These are phyloP conservation scores for Fistulinella prunicolor DNA, from an alignment of 768 basidiomycete genomes.

Conservation along the genomic window DNA sequence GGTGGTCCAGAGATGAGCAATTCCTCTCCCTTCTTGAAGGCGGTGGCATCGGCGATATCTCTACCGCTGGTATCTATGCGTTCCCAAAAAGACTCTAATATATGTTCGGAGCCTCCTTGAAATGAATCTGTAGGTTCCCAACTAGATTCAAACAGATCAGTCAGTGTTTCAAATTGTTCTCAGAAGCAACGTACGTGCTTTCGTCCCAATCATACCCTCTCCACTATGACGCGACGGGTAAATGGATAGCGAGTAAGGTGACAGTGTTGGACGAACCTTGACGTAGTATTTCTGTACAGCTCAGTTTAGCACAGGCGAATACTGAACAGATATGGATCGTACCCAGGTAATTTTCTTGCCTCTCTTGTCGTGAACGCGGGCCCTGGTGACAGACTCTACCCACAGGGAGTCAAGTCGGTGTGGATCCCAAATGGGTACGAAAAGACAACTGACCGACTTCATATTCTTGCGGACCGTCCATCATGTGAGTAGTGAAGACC, in stretches of 20 bases:
- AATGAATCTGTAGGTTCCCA: constrained; percentile 72
- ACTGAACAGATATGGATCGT: constrained; percentile 11
- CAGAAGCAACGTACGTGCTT: constrained; percentile 49
- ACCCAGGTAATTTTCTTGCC: constrained; percentile 54
- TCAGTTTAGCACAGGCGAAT: constrained; percentile 11
- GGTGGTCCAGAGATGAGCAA: constrained; percentile 58
- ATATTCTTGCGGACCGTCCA: constrained; percentile 49
- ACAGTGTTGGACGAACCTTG: constrained; percentile 41
- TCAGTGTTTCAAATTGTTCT: neutral
- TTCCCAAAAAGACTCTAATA: constrained; percentile 40
- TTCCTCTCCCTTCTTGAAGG: constrained; percentile 54
- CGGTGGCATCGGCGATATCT: constrained; percentile 45
- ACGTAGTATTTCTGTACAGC: constrained; percentile 51
- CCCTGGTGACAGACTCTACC: constrained; percentile 52
- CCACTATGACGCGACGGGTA: constrained; percentile 42
- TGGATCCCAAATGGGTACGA: neutral
- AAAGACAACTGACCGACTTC: constrained; percentile 57
- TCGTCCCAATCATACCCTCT: constrained; percentile 54
- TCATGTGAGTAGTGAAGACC: constrained; percentile 24
- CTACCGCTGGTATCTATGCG: constrained; percentile 37
- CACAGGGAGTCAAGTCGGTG: constrained; percentile 2
- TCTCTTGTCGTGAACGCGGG: constrained; percentile 46
- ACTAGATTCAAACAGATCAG: constrained; percentile 33
- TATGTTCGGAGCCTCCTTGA: constrained; percentile 49
- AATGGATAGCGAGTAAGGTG: neutral